Evolutionary conservation across 2,329 filamentous ascomycete species (phyloP).

Genomic region (Aschersonia sp.): DNA sequence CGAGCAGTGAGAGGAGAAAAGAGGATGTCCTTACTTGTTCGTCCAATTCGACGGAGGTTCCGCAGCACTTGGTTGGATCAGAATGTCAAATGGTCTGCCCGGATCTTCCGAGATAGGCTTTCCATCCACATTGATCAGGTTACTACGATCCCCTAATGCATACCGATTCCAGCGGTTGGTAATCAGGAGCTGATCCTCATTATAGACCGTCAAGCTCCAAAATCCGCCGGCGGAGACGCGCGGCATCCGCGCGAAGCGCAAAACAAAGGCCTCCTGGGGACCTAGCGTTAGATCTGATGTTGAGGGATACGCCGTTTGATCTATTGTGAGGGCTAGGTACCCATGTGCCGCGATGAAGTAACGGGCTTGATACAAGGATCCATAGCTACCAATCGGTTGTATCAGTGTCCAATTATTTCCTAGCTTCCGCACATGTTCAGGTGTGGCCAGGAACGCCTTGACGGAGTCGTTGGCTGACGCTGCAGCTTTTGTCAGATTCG

Average conservation of each 20-base stretch:
- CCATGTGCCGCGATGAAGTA: conserved; percentile 1
- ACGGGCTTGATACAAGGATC: neutral
- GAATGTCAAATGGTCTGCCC: conserved; percentile 10
- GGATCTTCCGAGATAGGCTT: conserved; percentile 2
- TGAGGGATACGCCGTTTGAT: neutral
- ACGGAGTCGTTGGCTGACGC: conserved; percentile 3
- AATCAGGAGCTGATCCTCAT: conserved; percentile 10
- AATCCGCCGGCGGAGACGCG: conserved; percentile 6
- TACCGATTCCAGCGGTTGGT: conserved; percentile 10
- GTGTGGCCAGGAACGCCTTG: neutral
- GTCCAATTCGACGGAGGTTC: conserved; percentile 12
- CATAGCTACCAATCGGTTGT: neutral
- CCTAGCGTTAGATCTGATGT: neutral
- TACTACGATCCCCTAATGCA: conserved; percentile 11
- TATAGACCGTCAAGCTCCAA: conserved; percentile 14
- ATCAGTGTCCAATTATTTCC: neutral
- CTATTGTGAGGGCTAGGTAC: neutral
- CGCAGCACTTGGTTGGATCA: conserved; percentile 12
- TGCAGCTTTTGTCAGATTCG: conserved; percentile 4
- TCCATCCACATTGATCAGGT: conserved; percentile 12
- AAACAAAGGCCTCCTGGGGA: conserved; percentile 2
- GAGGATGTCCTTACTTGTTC: conserved; percentile 2
- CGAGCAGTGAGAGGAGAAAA: neutral
- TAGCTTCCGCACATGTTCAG: neutral
- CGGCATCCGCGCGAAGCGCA: conserved; percentile 6